phyloP scores from a whole-genome alignment of 306 rosid genomes.

The Prunus davidiana region DNA sequence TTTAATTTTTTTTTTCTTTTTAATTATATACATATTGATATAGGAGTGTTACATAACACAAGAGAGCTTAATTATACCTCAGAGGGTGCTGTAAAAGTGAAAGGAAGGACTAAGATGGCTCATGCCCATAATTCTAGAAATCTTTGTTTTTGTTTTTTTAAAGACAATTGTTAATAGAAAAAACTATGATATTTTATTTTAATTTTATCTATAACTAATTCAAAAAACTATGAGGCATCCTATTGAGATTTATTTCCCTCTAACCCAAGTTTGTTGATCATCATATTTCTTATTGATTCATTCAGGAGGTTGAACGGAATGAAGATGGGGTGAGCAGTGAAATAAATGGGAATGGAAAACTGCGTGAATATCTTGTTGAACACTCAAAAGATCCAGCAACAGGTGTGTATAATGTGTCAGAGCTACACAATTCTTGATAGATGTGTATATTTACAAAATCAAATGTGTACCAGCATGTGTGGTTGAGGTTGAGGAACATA shows the following conservation, averaged over 20 bases:
- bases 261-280: neutral
- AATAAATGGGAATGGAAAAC: constrained; percentile 6
- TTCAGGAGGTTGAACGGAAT: constrained; percentile 1
- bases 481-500: neutral
- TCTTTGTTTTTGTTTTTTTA: neutral
- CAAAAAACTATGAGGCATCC: neutral
- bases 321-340: neutral
- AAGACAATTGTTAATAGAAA: neutral
- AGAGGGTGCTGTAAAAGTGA: neutral
- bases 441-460: neutral
- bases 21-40: neutral
- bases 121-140: neutral
- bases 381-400: neutral
- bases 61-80: neutral
- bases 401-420: constrained; percentile 8
- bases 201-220: neutral
- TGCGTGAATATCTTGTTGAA: neutral
- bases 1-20: no score
- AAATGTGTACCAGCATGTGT: constrained; percentile 3
- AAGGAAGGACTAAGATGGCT: neutral
- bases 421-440: neutral
- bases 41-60: neutral
- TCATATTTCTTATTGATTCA: neutral
- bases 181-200: neutral
- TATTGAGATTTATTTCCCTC: neutral